Percentiles rank a stretch among this genome's conserved stretches.
Conservation (phyloP, 139 green algal genomes). For the Chlamydomonas incerta region DNA sequence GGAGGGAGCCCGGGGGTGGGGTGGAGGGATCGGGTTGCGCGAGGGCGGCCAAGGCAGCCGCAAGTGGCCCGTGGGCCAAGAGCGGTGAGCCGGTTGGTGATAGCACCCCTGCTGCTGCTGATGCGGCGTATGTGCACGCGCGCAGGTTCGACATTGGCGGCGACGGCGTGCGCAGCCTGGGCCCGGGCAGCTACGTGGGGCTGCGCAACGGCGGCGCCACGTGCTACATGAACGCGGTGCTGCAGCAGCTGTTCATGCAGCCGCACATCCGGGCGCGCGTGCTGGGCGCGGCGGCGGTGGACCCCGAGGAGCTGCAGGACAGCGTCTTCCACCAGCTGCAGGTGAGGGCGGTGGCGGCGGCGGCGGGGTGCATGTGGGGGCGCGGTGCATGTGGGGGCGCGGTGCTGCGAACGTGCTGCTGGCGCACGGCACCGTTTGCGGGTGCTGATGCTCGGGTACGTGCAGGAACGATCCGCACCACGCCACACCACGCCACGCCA, state of each 20-base stretch:
- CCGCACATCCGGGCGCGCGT: slow-evolving; percentile 79
- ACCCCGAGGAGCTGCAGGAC: slow-evolving; percentile 50
- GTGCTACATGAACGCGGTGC: slow-evolving; percentile 96
- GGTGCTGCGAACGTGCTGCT: too few species aligned
- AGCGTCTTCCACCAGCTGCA: slow-evolving; percentile 82
- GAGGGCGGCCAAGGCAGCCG: too few species aligned
- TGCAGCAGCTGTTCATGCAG: slow-evolving; percentile 98
- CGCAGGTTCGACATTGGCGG: slow-evolving; percentile 43
- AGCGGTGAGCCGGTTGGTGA: too few species aligned
- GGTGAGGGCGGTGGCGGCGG: slow-evolving; percentile 11
- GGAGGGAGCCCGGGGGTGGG: too few species aligned
- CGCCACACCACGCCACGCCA: too few species aligned
- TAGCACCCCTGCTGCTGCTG: too few species aligned
- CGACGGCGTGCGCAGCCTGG: slow-evolving; percentile 29
- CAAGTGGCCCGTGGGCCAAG: too few species aligned
- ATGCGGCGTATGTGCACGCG: too few species aligned
- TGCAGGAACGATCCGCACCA: too few species aligned
- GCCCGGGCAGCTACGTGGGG: slow-evolving; percentile 59
- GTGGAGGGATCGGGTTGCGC: too few species aligned
- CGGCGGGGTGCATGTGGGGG: neutral
- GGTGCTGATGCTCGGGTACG: too few species aligned
- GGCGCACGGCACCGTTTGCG: too few species aligned
- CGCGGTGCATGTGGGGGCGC: neutral
- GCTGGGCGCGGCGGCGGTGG: slow-evolving; percentile 65
- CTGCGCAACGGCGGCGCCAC: slow-evolving; percentile 89